Percentiles rank a stretch among this genome's conserved stretches.
phyloP scores from a whole-genome alignment of 768 basidiomycete genomes.

The Paxillus rubicundulus region DNA sequence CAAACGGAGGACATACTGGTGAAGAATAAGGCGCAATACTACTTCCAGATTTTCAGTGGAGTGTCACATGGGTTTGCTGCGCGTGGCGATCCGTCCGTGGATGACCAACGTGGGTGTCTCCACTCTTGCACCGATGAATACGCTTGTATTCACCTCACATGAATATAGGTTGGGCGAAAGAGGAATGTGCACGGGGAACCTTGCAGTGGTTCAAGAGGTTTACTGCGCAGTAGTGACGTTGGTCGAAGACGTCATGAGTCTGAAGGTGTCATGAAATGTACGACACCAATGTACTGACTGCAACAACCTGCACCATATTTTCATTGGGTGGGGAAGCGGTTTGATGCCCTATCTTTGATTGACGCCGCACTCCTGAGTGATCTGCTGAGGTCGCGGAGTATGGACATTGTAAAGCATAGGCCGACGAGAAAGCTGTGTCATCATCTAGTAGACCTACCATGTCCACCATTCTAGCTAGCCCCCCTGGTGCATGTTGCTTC shows the following conservation, averaged over 20 bases:
- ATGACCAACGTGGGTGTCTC: slow-evolving; percentile 17
- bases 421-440: too few relatives aligned
- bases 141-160: neutral
- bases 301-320: too few relatives aligned
- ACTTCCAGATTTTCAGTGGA: slow-evolving; percentile 55
- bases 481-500: slow-evolving; percentile 47
- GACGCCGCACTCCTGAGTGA: neutral
- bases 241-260: neutral
- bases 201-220: slow-evolving; percentile 54
- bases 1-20: slow-evolving; percentile 56
- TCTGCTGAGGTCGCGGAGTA: neutral
- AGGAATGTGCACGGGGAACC: slow-evolving; percentile 52
- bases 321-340: neutral
- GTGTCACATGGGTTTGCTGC: slow-evolving; percentile 39
- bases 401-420: neutral
- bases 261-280: slow-evolving; percentile 10
- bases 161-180: slow-evolving; percentile 55
- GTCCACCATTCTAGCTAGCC: slow-evolving; percentile 38
- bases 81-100: slow-evolving; percentile 29
- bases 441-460: slow-evolving; percentile 5
- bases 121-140: neutral
- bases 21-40: slow-evolving; percentile 49
- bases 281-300: neutral
- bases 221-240: slow-evolving; percentile 8
- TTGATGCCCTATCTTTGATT: neutral